Evolutionary conservation across 1,284 basidiomycete genomes (phyloP), one percentile per base, ranked within the genome.

Genomic region (Mycosarcoma maydis): DNA sequence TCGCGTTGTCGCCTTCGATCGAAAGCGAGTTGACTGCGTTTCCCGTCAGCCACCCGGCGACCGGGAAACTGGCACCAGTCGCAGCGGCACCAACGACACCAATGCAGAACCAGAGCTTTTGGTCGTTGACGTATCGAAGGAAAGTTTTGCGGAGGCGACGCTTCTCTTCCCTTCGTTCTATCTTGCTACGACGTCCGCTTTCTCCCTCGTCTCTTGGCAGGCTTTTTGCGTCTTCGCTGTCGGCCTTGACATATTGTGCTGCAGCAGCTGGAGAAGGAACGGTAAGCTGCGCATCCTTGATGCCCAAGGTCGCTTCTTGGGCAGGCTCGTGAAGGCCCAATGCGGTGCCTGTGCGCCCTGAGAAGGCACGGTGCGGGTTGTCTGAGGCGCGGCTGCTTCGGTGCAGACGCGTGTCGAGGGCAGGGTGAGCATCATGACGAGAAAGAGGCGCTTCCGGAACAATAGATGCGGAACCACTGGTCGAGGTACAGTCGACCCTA

Each of bases 61-160:
- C 64, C 1, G 83, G 81, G 53, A 84, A 84, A 13, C 81, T 76
- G 3, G 58, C 74, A n/a, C 83, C 84, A 6, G 77, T 62, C 6
- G 52, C 50, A 14, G 67, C 17, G 13, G 66, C 57, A 2, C 73
- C 70, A 2, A 70, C 13, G 5, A 62, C 22, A 41, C 78, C 78
- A 29, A 75, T 47, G 13, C 52, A 19, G 23, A 77, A 54, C 45
- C 65, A 73, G 30, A 64, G 34, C 36, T 58, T 70, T 37, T 68
- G 61, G 14, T 68, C 44, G 32, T 60, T 51, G 36, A 71, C 47
- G 26, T 68, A 72, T 11, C 57, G 44, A 29, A 52, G 23, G 53
- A 71, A 62, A 10, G 54, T 61, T 36, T 42, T 48, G 32, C 54
- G 66, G 14, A 64, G 49, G 13, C 44, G 55, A 34, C 60, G 55